Base-by-base conservation (phyloP, 163 green algal species). In the Picocystis sp. region DNA sequence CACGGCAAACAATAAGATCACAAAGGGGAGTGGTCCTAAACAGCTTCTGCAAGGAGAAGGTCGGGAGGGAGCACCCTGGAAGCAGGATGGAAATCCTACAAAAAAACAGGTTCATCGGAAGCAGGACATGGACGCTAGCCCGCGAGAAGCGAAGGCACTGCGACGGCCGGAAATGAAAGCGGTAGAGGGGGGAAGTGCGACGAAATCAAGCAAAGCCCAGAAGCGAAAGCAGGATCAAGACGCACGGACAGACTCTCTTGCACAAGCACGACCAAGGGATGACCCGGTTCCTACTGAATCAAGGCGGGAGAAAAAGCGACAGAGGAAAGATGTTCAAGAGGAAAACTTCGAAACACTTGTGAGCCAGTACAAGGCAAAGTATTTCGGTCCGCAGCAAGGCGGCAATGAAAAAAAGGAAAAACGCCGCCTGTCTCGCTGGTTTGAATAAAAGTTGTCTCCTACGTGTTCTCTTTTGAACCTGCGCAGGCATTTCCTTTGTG, bases 331-430 rank as follows among this genome's bases (percentile, higher is more conserved):
- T 23, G 47, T 19, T 15, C n/a, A 34, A 14, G 19, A 34, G 19
- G 47, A 54, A 33, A 54, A 54, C 5, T 35, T 54, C 0, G 47
- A 54, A 45, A 29, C n/a, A 33, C 47, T 54, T 35, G 38, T 54
- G 3, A 19, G 34, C 10, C n/a, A 54, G 6, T 54, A 54, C 47
- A 33, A 54, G 38, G 47, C 47, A 11, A 54, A 54, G 47, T 54
- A 54, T 14, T 54, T 54, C 8, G 29, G 29, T 38, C 29, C 8
- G 29, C 29, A 38, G 29, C 29, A 38, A 8, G 29, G 8, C 8
- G 29, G 29, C 29, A 38, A 38, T 38, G 29, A 38, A 38, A 38
- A 38, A 8, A 5, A 8, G 29, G 29, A 38, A 38, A 38, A 38
- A 8, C 29, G 29, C 29, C 29, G 5, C 8, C 8, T 38, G 29